These are phyloP conservation scores for Astrephomene gubernaculifera DNA, from an alignment of 139 green algal species.

Conservation along the genomic window DNA sequence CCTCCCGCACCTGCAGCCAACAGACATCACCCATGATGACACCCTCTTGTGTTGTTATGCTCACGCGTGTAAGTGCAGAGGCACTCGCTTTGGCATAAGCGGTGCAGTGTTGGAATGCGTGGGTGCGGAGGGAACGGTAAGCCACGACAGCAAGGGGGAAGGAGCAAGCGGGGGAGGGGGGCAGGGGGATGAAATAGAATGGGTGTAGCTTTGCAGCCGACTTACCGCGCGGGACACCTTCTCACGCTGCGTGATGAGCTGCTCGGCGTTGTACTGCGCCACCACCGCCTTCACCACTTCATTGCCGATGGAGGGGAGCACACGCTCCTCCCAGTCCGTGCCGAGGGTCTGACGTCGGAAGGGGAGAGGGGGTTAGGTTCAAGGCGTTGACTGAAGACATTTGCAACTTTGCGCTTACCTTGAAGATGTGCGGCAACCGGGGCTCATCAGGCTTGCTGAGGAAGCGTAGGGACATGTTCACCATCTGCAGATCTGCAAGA, in stretches of 20 bases:
- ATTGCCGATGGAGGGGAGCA: slow-evolving; percentile 99
- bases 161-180: no score
- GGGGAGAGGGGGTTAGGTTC: neutral
- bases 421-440: slow-evolving; percentile 90
- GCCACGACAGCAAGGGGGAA: no score
- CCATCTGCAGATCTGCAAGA: slow-evolving; percentile 99
- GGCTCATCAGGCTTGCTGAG: slow-evolving; percentile 92
- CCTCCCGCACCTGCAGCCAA: slow-evolving; percentile 72
- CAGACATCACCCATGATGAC: no score
- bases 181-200: no score
- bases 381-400: neutral
- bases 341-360: slow-evolving; percentile 81
- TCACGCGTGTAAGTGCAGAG: no score
- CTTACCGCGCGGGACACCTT: slow-evolving; percentile 84
- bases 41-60: no score
- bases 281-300: slow-evolving; percentile 99
- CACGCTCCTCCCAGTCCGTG: slow-evolving; percentile 97
- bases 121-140: no score
- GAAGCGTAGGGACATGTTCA: slow-evolving; percentile 97
- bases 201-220: no score
- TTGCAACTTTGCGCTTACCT: slow-evolving; percentile 61
- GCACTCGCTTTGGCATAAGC: no score
- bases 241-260: slow-evolving; percentile 98
- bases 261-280: slow-evolving; percentile 99
- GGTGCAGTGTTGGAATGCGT: no score